phyloP scores from a whole-genome alignment of 768 basidiomycete species.

The Scleroderma bovista region DNA sequence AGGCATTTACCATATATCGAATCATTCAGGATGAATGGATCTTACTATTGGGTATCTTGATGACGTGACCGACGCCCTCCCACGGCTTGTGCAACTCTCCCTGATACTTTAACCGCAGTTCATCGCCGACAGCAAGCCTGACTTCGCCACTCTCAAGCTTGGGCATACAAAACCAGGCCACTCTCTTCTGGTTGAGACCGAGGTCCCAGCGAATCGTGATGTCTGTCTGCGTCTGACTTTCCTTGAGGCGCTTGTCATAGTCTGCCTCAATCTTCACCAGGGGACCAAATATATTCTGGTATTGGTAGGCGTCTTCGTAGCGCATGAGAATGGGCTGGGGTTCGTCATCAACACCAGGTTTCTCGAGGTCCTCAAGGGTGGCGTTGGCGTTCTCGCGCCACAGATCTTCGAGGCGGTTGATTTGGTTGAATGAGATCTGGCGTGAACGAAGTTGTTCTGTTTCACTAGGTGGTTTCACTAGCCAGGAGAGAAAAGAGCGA shows the following conservation, averaged over 20 bases:
- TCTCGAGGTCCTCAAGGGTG: slow-evolving; percentile 93
- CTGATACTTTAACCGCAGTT: slow-evolving; percentile 82
- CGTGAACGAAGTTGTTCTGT: slow-evolving; percentile 93
- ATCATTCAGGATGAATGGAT: slow-evolving; percentile 5
- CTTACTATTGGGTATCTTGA: slow-evolving; percentile 98
- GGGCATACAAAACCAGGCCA: slow-evolving; percentile 97
- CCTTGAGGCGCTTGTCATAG: slow-evolving; percentile 96
- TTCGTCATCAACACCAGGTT: slow-evolving; percentile 96
- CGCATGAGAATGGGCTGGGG: slow-evolving; percentile 85
- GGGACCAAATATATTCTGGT: slow-evolving; percentile 99
- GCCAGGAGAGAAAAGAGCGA: slow-evolving; percentile 97
- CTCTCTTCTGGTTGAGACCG: slow-evolving; percentile 95
- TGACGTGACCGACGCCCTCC: slow-evolving; percentile 97
- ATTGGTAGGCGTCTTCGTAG: slow-evolving; percentile 99
- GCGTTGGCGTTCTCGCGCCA: slow-evolving; percentile 97
- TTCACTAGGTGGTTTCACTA: slow-evolving; percentile 96
- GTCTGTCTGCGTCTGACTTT: slow-evolving; percentile 97
- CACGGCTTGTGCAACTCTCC: slow-evolving; percentile 89
- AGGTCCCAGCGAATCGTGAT: slow-evolving; percentile 97
- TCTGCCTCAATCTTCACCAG: slow-evolving; percentile 99
- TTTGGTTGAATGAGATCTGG: slow-evolving; percentile 95
- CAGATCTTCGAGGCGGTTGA: slow-evolving; percentile 94
- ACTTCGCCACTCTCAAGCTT: slow-evolving; percentile 99
- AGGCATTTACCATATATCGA: slow-evolving; percentile 4
- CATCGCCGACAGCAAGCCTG: slow-evolving; percentile 93